Evolutionary conservation across 176 grass and related monocot genomes (phyloP).

Genomic region (Themeda triandra): DNA sequence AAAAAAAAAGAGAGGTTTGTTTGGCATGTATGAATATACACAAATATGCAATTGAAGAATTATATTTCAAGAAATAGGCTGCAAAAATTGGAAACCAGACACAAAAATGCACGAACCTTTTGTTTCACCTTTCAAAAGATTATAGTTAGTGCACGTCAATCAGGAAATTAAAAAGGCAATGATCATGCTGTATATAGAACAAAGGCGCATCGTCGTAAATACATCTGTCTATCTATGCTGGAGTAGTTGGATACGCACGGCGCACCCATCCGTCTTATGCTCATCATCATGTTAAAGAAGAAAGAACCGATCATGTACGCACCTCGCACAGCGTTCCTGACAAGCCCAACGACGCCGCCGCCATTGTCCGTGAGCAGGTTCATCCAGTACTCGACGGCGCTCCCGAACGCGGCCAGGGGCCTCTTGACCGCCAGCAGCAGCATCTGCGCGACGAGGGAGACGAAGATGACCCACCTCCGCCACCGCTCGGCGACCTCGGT

Average conservation of each 20-base stretch:
- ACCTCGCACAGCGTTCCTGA: conserved; percentile 46
- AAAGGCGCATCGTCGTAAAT: too few species aligned
- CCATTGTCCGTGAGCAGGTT: conserved; percentile 59
- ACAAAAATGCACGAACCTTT: background rate
- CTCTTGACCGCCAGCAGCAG: conserved; percentile 43
- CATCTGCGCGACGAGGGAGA: conserved; percentile 56
- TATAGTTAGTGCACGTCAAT: background rate
- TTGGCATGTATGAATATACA: too few species aligned
- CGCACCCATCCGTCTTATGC: too few species aligned
- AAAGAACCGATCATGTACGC: background rate
- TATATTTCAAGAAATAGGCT: too few species aligned
- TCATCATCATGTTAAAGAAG: too few species aligned
- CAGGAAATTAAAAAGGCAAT: background rate
- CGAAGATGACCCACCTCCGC: conserved; percentile 52
- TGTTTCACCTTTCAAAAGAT: background rate
- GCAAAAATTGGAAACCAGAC: too few species aligned
- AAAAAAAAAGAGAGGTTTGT: too few species aligned
- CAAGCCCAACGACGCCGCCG: conserved; percentile 28
- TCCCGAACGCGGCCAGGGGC: conserved; percentile 45
- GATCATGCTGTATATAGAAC: too few species aligned
- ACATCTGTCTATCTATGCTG: too few species aligned
- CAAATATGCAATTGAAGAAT: background rate
- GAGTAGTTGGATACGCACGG: background rate
- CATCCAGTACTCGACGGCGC: conserved; percentile 58
- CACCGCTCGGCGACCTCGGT: conserved; percentile 8